phyloP scores from a whole-genome alignment of 2,329 filamentous ascomycete genomes.

The Neophaeococcomyces mojaviensis region DNA sequence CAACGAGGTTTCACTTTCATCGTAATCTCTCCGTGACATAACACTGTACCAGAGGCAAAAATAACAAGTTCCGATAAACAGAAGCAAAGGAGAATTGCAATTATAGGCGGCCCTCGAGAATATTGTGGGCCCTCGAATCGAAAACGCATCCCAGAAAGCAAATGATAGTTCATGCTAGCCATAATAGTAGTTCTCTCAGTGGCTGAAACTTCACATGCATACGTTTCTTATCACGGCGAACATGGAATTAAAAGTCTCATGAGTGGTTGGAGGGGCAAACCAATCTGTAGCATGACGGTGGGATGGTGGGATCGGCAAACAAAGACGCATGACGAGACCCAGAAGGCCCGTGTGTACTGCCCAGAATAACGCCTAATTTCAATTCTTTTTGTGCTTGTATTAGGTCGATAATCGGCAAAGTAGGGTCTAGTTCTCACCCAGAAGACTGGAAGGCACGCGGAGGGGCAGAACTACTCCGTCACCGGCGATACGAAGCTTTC shows the following conservation, averaged over 20 bases:
- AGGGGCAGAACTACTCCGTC: background rate
- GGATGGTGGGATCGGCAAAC: background rate
- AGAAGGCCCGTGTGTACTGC: background rate
- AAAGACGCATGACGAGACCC: background rate
- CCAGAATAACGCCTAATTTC: background rate
- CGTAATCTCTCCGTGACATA: no score
- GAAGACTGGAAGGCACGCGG: background rate
- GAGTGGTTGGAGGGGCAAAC: background rate
- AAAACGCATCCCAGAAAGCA: no score
- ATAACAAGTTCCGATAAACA: no score
- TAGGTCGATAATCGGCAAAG: background rate
- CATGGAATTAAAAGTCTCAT: background rate
- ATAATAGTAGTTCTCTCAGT: no score
- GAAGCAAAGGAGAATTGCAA: no score
- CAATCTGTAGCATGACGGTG: constrained; percentile 1
- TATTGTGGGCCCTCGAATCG: no score
- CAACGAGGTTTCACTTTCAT: no score
- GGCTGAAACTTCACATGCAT: background rate
- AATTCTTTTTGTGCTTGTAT: background rate
- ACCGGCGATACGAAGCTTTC: constrained; percentile 1
- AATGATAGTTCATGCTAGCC: no score
- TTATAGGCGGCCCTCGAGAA: no score
- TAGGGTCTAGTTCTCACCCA: background rate
- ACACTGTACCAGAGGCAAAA: no score
- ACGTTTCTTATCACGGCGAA: constrained; percentile 3